A percentile compares a stretch with the other conserved stretches of the same genome.
These are phyloP conservation scores for Inga leiocalycina DNA, from an alignment of 306 rosid genomes.

Conservation along the genomic window DNA sequence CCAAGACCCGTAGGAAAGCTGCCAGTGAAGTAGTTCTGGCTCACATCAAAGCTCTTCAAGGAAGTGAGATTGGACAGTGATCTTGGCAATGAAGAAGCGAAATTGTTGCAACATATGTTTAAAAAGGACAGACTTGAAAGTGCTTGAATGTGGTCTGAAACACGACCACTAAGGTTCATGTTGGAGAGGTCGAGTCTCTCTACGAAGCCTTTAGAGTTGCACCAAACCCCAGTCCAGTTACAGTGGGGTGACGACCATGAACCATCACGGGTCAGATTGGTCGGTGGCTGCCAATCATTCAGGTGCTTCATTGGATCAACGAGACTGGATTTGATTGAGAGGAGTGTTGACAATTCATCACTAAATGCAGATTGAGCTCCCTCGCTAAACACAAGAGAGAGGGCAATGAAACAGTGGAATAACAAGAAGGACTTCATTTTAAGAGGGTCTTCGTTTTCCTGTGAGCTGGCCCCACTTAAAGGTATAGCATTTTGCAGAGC, in stretches of 20 bases:
- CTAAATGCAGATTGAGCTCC: slow-evolving; percentile 38
- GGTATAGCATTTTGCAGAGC: slow-evolving; percentile 38
- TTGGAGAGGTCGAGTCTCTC: slow-evolving; percentile 71
- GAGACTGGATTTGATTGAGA: slow-evolving; percentile 60
- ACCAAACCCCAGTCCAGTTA: slow-evolving; percentile 75
- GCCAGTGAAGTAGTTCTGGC: slow-evolving; percentile 81
- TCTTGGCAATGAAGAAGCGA: slow-evolving; percentile 61
- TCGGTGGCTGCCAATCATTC: slow-evolving; percentile 55
- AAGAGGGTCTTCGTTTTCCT: slow-evolving; percentile 27
- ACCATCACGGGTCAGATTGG: not conserved
- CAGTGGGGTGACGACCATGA: slow-evolving; percentile 51
- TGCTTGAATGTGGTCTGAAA: slow-evolving; percentile 58
- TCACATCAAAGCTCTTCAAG: slow-evolving; percentile 70
- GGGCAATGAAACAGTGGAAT: slow-evolving; percentile 53
- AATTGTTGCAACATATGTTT: slow-evolving; percentile 66
- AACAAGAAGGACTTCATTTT: slow-evolving; percentile 51
- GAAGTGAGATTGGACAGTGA: slow-evolving; percentile 60
- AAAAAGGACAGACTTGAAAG: slow-evolving; percentile 54
- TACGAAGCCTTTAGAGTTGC: slow-evolving; percentile 65
- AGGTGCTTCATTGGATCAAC: slow-evolving; percentile 57
- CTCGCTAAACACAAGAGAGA: slow-evolving; percentile 50
- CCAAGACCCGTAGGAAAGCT: slow-evolving; percentile 74
- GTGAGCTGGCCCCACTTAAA: slow-evolving; percentile 38
- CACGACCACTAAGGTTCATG: slow-evolving; percentile 74
- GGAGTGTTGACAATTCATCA: slow-evolving; percentile 59